Conservation (phyloP, 768 basidiomycete species). For the Daedaleopsis nitida region DNA sequence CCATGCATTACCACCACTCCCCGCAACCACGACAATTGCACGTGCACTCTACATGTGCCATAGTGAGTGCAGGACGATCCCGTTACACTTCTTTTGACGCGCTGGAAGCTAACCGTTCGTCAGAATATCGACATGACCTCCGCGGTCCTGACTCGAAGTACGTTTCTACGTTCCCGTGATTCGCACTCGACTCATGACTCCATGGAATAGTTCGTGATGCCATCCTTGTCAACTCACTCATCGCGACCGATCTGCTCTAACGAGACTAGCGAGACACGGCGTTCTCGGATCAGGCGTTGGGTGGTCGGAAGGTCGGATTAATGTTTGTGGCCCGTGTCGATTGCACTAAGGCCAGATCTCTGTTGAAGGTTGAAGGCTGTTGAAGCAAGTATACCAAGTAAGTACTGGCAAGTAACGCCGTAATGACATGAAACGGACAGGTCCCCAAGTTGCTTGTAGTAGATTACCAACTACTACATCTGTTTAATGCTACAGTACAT, state of each 20-base stretch:
- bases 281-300: background rate
- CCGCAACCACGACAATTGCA: conserved; percentile 50
- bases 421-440: no score
- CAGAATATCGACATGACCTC: conserved; percentile 52
- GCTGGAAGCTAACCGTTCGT: background rate
- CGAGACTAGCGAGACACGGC: background rate
- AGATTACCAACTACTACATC: no score
- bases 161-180: conserved; percentile 22
- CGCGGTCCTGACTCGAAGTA: conserved; percentile 49
- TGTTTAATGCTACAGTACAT: no score
- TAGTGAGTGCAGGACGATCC: conserved; percentile 38
- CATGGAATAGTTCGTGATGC: conserved; percentile 28
- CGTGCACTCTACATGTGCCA: conserved; percentile 59
- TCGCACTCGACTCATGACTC: background rate
- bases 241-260: conserved; percentile 27
- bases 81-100: no score
- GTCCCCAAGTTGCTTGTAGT: no score
- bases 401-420: no score
- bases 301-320: no score
- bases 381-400: no score
- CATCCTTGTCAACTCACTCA: conserved; percentile 25
- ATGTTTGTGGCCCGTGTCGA: no score
- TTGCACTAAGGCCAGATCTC: no score
- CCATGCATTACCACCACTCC: conserved; percentile 52
- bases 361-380: no score